Base-by-base conservation (phyloP, 352 stramenopile species). In the Pythium graminicola region DNA sequence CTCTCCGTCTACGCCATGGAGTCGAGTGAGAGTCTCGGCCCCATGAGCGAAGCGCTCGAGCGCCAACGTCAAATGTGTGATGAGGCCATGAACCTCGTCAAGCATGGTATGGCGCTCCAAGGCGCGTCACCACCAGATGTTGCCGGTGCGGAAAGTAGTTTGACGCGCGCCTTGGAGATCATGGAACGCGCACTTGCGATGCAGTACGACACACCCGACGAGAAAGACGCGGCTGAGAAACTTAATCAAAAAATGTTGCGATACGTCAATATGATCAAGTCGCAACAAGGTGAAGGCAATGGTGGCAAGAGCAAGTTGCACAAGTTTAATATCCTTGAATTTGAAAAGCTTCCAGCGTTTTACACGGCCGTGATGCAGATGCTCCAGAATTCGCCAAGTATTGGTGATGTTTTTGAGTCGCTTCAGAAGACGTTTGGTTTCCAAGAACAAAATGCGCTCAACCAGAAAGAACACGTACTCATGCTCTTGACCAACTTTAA, bases 361-460 rank as follows among this genome's bases (percentile, higher is more conserved):
- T 76, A 76, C 56, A 41, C 59, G 36, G 52, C 65, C 10, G 50
- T 76, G 13, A 57, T 60, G 52, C 49, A 69, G 11, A 63, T 73
- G 57, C 40, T 76, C 6, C 50, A 58, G 45, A 64, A 67, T 50
- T 68, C 60, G 32, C 42, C 58, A 4, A 35, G 26, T 5, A 27
- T 71, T 13, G 68, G 68, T 14, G 68, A 77, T 27, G 31, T 77
- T 8, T 95, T 83, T 53, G 85, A 95, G 47, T 83, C 87, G 54
- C 63, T 97, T 28, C 88, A 86, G 20, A 90, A 88, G 54, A 90
- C 89, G 56, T 96, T 96, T 65, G 90, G 89, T 26, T 97, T 98
- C 66, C 90, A 98, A 65, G 75, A 86, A 33, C 58, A 70, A 42
- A 88, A 75, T 53, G 62, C 59, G 24, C 17, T 60, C 27, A 73